Evolutionary conservation across 1,284 basidiomycete genomes (phyloP).

Genomic region (Leccinum subrobustum): DNA sequence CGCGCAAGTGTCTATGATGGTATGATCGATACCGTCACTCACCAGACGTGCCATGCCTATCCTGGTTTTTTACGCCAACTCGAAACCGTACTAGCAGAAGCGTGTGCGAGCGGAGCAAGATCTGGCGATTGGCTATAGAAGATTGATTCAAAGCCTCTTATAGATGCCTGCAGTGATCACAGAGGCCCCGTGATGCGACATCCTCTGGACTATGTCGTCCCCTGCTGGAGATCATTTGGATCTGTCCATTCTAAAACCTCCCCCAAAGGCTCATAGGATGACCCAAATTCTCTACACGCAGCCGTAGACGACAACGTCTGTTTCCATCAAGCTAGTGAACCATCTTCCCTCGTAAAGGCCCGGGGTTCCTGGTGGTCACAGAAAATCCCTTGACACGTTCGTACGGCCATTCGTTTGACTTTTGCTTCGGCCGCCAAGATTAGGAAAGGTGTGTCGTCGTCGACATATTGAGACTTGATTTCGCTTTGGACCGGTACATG

Average conservation of each 20-base stretch:
- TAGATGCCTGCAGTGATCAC: constrained; percentile 7
- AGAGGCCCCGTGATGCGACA: constrained; percentile 2
- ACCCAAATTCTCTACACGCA: neutral
- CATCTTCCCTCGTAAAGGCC: neutral
- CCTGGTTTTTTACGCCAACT: constrained; percentile 13
- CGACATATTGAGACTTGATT: neutral
- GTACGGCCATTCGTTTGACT: constrained; percentile 22
- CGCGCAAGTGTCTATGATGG: no score
- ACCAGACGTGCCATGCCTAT: constrained; percentile 13
- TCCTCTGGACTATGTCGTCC: constrained; percentile 1
- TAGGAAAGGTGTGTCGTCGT: constrained; percentile 22
- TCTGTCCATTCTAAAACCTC: neutral
- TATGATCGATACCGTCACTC: constrained; percentile 10
- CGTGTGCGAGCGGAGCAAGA: constrained; percentile 16
- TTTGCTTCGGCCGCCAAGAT: constrained; percentile 45
- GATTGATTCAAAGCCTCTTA: constrained; percentile 13
- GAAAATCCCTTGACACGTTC: constrained; percentile 1
- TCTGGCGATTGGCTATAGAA: constrained; percentile 10
- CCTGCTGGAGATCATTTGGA: neutral
- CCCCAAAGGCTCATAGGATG: neutral
- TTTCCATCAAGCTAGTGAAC: neutral
- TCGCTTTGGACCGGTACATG: neutral
- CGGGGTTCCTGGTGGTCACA: neutral
- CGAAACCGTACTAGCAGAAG: constrained; percentile 9
- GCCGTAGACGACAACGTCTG: neutral